Evolutionary conservation across 441 rosid species (phyloP).

Genomic region (Bocquillonia castaneifolia): DNA sequence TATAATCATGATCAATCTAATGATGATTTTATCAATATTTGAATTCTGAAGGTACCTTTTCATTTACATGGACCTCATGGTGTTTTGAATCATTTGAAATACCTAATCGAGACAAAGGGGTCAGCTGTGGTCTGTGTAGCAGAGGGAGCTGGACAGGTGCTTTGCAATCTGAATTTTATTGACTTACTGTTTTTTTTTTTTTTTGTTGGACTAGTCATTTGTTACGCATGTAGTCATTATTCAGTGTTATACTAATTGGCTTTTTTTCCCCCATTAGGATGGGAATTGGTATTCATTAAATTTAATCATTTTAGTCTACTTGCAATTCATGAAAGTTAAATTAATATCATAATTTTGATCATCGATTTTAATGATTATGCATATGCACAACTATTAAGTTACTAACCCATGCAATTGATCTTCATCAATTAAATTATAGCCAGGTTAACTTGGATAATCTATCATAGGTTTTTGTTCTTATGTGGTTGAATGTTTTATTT

Average conservation of each 20-base stretch:
- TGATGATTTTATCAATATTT: conserved; percentile 16
- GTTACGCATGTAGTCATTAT: neutral
- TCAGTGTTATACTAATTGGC: neutral
- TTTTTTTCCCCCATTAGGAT: neutral
- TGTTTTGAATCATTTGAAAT: conserved; percentile 73
- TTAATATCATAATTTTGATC: neutral
- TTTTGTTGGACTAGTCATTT: neutral
- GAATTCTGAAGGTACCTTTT: conserved; percentile 59
- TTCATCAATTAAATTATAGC: neutral
- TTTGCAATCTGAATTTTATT: conserved; percentile 1
- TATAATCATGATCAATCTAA: neutral
- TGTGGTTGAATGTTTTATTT: neutral
- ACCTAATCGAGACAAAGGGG: conserved; percentile 85
- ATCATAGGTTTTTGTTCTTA: neutral
- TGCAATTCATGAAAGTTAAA: neutral
- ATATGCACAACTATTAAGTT: neutral
- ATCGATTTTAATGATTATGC: neutral
- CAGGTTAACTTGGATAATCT: neutral
- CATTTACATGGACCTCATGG: conserved; percentile 83
- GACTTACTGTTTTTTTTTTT: neutral
- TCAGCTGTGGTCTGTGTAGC: conserved; percentile 93
- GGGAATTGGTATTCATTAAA: neutral
- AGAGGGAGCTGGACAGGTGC: conserved; percentile 98
- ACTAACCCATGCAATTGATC: neutral
- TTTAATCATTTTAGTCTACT: neutral